Evolutionary conservation across 2,329 filamentous ascomycete genomes (phyloP), one percentile per base, ranked within the genome.

Genomic region (Dendrostoma leiphaemia): DNA sequence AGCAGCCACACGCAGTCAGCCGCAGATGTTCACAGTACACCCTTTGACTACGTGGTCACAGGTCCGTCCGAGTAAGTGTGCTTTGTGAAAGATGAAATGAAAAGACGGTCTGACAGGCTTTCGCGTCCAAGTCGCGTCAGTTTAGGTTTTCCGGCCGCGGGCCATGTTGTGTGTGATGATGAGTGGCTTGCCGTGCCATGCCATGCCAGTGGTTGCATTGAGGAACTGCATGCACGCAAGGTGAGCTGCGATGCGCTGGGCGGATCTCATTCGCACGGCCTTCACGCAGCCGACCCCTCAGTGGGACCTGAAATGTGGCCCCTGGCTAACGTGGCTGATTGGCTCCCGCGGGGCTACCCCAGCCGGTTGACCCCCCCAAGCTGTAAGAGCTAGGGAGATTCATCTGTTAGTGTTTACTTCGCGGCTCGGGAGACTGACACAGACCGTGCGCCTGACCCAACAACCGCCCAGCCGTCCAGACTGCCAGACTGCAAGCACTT

Each of bases 351-450:
- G 9, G 24, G 26, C 24, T 10, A n/a, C 41, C 8, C 24, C 41
- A 45, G 41, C n/a, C n/a, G n/a, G n/a, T n/a, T n/a, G n/a, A n/a
- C n/a, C n/a, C n/a, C n/a, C n/a, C n/a, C n/a, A n/a, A n/a, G n/a
- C n/a, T n/a, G n/a, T n/a, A n/a, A n/a, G n/a, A n/a, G n/a, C n/a
- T n/a, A n/a, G n/a, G n/a, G n/a, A n/a, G n/a, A n/a, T n/a, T n/a
- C n/a, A 10, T 45, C 6, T 31, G 26, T 45, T 45, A 45, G 41
- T 45, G 41, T 45, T 45, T 45, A 45, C 41, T 45, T 45, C 34
- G n/a, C 34, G 34, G 10, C 34, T 37, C 13, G 34, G 34, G 19
- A 19, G 19, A 6, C 4, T 38, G 17, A 17, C 35, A 19, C n/a
- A 17, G 35, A n/a, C 15, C 35, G n/a, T n/a, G n/a, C n/a, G n/a